Conservation (phyloP, 1,284 basidiomycete species). For the Tilletia indica region DNA sequence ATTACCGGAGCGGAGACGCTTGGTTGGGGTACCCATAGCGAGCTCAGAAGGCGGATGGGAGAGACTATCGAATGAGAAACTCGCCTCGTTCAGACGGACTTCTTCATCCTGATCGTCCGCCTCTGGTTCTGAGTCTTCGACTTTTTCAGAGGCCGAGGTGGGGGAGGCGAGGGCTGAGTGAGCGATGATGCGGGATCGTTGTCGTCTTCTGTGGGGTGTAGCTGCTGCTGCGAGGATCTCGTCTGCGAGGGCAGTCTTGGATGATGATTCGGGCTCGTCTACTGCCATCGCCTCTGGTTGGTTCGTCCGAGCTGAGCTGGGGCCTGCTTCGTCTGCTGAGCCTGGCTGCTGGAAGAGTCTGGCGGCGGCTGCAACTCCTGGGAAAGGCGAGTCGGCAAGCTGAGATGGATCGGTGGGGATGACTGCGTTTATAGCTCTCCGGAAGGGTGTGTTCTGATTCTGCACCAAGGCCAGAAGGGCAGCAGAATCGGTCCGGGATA, state of each 20-base stretch:
- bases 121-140: background rate
- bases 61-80: conserved; percentile 8
- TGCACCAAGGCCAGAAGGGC: background rate
- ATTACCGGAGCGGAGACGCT: background rate
- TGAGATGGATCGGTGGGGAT: background rate
- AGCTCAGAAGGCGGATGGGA: conserved; percentile 1
- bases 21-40: background rate
- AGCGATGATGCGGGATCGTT: background rate
- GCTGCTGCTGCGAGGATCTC: background rate
- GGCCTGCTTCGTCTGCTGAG: background rate
- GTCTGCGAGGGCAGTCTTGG: background rate
- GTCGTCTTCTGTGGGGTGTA: background rate
- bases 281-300: background rate
- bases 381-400: background rate
- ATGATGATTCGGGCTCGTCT: background rate
- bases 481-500: background rate
- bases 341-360: background rate
- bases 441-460: background rate
- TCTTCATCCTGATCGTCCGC: background rate
- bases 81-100: background rate
- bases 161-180: background rate
- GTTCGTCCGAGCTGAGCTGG: background rate
- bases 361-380: background rate
- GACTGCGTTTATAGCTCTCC: background rate
- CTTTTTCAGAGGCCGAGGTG: background rate